Evolutionary conservation across 352 stramenopile genomes (phyloP).

Genomic region (Stramenopiles sp.): DNA sequence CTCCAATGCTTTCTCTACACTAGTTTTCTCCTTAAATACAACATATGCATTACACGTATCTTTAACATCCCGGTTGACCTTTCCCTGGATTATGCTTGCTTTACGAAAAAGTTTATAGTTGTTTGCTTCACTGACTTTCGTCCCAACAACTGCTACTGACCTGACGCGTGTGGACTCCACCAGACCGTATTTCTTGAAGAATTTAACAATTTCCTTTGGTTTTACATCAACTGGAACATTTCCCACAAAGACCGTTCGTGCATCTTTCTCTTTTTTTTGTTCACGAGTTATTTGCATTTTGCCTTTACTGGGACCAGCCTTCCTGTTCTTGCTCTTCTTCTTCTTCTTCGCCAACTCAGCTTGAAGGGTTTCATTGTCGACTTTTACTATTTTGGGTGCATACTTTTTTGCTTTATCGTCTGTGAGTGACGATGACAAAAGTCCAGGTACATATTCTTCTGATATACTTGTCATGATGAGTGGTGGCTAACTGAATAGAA

Average conservation of each 20-base stretch:
- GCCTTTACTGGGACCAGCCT: not conserved
- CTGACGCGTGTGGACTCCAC: constrained; percentile 58
- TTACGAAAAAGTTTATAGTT: constrained; percentile 76
- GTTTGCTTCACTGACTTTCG: constrained; percentile 48
- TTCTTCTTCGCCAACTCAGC: not conserved
- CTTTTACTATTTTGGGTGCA: not conserved
- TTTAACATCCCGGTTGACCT: constrained; percentile 50
- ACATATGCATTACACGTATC: constrained; percentile 75
- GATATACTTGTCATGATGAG: no score
- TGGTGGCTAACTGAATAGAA: no score
- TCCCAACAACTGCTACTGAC: constrained; percentile 55
- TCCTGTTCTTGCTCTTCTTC: not conserved
- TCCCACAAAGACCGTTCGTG: constrained; percentile 67
- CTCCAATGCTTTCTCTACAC: constrained; percentile 39
- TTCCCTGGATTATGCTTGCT: constrained; percentile 55
- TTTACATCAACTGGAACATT: constrained; percentile 65
- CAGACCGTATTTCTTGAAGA: constrained; percentile 56
- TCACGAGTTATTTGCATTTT: not conserved
- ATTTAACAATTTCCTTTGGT: constrained; percentile 44
- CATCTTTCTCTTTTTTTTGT: constrained; percentile 36
- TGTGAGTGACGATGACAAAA: not conserved
- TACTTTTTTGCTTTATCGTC: not conserved
- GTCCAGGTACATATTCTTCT: not conserved
- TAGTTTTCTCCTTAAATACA: constrained; percentile 41
- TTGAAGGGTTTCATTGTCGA: not conserved